Base-by-base conservation (phyloP, 1,139 yeast genomes). In the Pneumocystis wakefieldiae region DNA sequence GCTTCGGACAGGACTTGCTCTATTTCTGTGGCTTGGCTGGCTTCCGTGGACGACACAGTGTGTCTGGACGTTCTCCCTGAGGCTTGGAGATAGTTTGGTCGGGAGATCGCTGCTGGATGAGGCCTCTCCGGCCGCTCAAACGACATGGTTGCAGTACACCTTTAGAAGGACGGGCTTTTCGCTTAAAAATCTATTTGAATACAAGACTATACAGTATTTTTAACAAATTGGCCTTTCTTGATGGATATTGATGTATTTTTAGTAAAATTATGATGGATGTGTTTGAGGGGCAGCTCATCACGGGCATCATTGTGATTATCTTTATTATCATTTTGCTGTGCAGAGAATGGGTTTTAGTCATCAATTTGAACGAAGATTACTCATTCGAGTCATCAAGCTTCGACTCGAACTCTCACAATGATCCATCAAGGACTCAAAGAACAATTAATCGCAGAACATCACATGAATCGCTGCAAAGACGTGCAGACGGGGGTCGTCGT, bases 301-400 rank as follows among this genome's bases (percentile, higher is more conserved):
- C 74, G 8, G 65, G 69, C 10, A 42, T 70, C 15, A 66, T 72
- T 17, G 62, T 73, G 3, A 64, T 72, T 39, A 61, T 69, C 17
- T 66, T 72, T 28, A 69, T 73, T 59, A 67, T 73, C 4, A 68
- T 73, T 24, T 70, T 73, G 68, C 67, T 74, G 39, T 74, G 74
- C 19, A 67, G 76, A 19, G 77, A 75, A 60, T 75, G 77, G 77
- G 70, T 75, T n/a, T 63, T 73, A 10, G 32, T 14, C 24, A 73
- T 48, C 24, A 48, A 7, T 48, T 24, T 48, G 12, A 48, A 48
- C 14, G 28, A 19, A 24, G 55, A 48, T 12, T 32, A 48, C 24
- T 28, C 24, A 12, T 48, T 48, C 17, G 55, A 48, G n/a, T 48
- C 55, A 10, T 12, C 32, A 19, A 4, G 4, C 24, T 19, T 48